Base-by-base conservation (phyloP, 176 grass and related monocot genomes). In the Carex cristatella region DNA sequence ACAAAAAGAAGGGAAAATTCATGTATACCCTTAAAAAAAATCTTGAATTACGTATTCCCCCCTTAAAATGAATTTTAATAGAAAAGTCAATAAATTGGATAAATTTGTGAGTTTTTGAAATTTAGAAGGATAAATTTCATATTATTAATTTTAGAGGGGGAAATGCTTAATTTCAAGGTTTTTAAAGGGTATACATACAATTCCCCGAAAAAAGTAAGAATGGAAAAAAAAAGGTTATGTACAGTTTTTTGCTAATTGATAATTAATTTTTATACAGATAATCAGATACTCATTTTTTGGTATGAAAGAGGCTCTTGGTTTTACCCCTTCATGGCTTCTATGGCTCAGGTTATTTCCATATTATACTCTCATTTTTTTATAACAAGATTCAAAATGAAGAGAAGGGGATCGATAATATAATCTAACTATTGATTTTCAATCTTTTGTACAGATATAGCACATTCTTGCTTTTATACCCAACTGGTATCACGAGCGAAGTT, bases 281-380 rank as follows among this genome's bases (percentile, higher is more conserved):
- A 91, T 95, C 62, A 94, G 96, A 78, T 99, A 99, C 65, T 92
- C 96, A 2, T 99, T 99, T 87, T 99, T 99, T 86, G 91, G 93
- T 10, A 79, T 94, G 90, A 99, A 94, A 84, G 96, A 99, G 77
- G 73, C 87, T 48, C 76, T 99, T 85, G 93, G 93, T 56, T 91
- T 54, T 87, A 64, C 91, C 56, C 93, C 96, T 64, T 92, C 84
- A 5, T 95, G 91, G 93, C 89, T 99, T 9, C 85, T 99, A 31
- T 99, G 96, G 96, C 96, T 95, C 19, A 95, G 96, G 96, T 98
- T 42, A 37, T 33, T 18, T 10, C 13, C 12, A n/a, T 30, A 77
- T 19, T 85, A 15, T 57, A 11, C 42, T 53, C 1, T 9, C 42
- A 10, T 59, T 28, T 12, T 3, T 1, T 31, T 42, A 73, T 33